A percentile compares a stretch with the other conserved stretches of the same genome.
phyloP scores from a whole-genome alignment of 1,139 yeast species.

The Taiozyma sp. region DNA sequence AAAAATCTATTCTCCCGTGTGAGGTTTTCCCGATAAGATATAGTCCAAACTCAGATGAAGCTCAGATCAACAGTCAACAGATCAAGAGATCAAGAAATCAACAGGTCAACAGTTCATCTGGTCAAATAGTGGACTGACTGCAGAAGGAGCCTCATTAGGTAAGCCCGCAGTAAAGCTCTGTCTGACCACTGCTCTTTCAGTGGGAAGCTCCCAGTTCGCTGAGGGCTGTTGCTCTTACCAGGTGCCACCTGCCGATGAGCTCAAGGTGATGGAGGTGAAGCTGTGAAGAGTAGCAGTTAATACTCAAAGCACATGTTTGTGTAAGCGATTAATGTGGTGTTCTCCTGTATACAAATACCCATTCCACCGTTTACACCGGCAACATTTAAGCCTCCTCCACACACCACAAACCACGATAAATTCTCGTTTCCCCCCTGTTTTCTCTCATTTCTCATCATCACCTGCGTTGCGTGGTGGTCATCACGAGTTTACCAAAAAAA shows the following conservation, averaged over 20 bases:
- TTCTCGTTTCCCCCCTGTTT: background rate
- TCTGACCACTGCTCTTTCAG: too few relatives aligned
- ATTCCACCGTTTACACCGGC: too few relatives aligned
- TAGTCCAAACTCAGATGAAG: background rate
- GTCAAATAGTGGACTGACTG: background rate
- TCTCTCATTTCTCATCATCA: background rate
- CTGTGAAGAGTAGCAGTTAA: background rate
- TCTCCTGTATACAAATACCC: too few relatives aligned
- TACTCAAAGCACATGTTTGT: too few relatives aligned
- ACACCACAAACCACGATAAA: background rate
- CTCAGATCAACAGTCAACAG: background rate
- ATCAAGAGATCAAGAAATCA: too few relatives aligned
- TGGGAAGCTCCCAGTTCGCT: background rate
- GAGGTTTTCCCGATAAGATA: background rate
- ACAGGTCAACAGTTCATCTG: too few relatives aligned
- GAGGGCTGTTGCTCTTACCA: background rate
- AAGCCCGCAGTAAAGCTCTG: too few relatives aligned
- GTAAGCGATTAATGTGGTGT: too few relatives aligned
- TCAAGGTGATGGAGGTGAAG: background rate
- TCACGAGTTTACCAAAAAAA: constrained; percentile 1
- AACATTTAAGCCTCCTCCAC: too few relatives aligned
- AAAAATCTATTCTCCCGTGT: background rate
- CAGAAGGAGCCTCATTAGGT: too few relatives aligned
- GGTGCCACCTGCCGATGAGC: background rate
- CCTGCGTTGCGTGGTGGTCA: constrained; percentile 7